Evolutionary conservation across 495 filamentous ascomycete genomes (phyloP), one percentile per base, ranked within the genome.

Genomic region (Wilcoxina mikolae): DNA sequence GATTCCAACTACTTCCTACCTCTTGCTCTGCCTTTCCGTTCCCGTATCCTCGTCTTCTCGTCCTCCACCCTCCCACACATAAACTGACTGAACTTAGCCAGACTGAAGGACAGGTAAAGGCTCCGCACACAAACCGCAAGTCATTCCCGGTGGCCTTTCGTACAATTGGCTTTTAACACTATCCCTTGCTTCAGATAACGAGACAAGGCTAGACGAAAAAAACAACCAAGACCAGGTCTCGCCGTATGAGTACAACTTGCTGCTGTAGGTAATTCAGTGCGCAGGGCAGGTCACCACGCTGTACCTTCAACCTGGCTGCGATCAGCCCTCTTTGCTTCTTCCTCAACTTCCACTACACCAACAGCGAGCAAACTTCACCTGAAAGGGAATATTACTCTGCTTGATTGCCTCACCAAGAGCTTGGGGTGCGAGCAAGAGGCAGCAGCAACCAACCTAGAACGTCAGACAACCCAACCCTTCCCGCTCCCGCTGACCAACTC

Each of bases 201-300:
- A 53, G 42, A n/a, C n/a, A n/a, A n/a, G n/a, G n/a, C n/a, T n/a
- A n/a, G n/a, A n/a, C n/a, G n/a, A n/a, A n/a, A n/a, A n/a, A n/a
- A n/a, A n/a, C n/a, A n/a, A n/a, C n/a, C n/a, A n/a, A n/a, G n/a
- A n/a, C n/a, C n/a, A n/a, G 57, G 61, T 56, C 61, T 48, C 61
- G 57, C 61, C 61, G 61, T 61, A 64, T 64, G 61, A 64, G 57
- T 64, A 64, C 61, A 60, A 60, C 53, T 60, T 55, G 49, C 52
- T 65, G 56, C 58, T 64, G 61, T 56, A 55, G 60, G 56, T 56
- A 56, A 64, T 60, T 33, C 42, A 51, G 60, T 64, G 61, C 61
- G 61, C 61, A 64, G 61, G 61, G 61, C 61, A 64, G 61, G 61
- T 58, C 62, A 64, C 61, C 61, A 64, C 61, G 61, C 61, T 64